Conservation (phyloP, 768 basidiomycete genomes). For the Tephrocybe sp. region DNA sequence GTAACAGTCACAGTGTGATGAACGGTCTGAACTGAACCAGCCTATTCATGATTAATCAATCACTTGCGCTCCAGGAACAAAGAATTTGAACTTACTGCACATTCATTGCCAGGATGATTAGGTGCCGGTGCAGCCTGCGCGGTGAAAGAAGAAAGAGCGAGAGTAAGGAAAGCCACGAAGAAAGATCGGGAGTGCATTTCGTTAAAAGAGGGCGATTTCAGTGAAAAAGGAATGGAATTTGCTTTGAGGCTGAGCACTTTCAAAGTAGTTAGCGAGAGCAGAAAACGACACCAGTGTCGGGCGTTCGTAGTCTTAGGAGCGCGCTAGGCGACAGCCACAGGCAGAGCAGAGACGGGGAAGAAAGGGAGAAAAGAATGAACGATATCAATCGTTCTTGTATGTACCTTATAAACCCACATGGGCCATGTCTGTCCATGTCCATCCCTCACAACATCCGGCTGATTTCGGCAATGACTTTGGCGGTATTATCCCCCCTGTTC, state of each 20-base stretch:
- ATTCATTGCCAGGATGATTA: slow-evolving; percentile 16
- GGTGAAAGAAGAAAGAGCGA: slow-evolving; percentile 33
- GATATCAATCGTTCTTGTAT: slow-evolving; percentile 1
- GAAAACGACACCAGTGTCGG: slow-evolving; percentile 59
- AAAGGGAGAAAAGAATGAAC: slow-evolving; percentile 8
- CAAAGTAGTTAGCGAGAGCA: slow-evolving; percentile 28
- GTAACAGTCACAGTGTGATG: slow-evolving; percentile 37
- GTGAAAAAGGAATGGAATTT: slow-evolving; percentile 28
- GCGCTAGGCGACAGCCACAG: slow-evolving; percentile 44
- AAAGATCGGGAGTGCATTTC: slow-evolving; percentile 43
- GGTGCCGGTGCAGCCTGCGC: slow-evolving; percentile 32
- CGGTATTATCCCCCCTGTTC: neutral
- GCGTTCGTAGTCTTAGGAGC: slow-evolving; percentile 39
- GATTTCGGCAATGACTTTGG: slow-evolving; percentile 12
- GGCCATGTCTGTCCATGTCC: neutral
- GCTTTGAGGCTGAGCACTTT: slow-evolving; percentile 29
- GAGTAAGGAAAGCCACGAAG: slow-evolving; percentile 39
- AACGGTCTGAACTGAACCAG: slow-evolving; percentile 23
- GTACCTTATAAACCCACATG: slow-evolving; percentile 15
- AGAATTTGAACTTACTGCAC: slow-evolving; percentile 18
- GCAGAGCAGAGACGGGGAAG: slow-evolving; percentile 17
- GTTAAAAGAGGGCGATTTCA: slow-evolving; percentile 21
- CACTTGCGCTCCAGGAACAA: slow-evolving; percentile 1
- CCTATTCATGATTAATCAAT: slow-evolving; percentile 11
- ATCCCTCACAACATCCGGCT: slow-evolving; percentile 12